Evolutionary conservation across 768 basidiomycete genomes (phyloP).

Genomic region (Boletus barrowsii): DNA sequence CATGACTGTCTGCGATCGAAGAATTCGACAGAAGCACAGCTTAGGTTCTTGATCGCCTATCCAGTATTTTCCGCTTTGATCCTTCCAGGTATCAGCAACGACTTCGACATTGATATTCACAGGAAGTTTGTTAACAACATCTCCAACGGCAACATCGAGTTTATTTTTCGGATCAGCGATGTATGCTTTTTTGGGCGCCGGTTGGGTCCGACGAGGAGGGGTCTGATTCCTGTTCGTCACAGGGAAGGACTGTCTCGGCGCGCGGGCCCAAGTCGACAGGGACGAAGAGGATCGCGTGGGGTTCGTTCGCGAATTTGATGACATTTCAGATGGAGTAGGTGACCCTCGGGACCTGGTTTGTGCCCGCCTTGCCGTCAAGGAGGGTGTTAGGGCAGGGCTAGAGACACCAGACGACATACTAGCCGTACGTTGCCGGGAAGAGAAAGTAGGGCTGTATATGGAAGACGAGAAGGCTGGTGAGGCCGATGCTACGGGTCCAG

Average conservation of each 20-base stretch:
- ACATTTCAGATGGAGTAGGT: slow-evolving; percentile 61
- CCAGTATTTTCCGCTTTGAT: slow-evolving; percentile 94
- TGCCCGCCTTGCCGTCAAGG: slow-evolving; percentile 36
- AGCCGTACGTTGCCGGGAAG: slow-evolving; percentile 79
- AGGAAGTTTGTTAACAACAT: slow-evolving; percentile 85
- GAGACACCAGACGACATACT: slow-evolving; percentile 53
- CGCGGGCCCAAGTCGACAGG: slow-evolving; percentile 64
- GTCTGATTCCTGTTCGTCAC: slow-evolving; percentile 42
- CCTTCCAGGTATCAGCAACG: slow-evolving; percentile 82
- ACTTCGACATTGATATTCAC: slow-evolving; percentile 82
- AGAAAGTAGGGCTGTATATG: slow-evolving; percentile 64
- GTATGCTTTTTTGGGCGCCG: slow-evolving; percentile 61
- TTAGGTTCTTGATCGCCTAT: slow-evolving; percentile 90
- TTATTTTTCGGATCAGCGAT: slow-evolving; percentile 87
- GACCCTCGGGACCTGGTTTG: slow-evolving; percentile 50
- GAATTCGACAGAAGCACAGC: slow-evolving; percentile 87
- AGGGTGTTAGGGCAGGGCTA: slow-evolving; percentile 31
- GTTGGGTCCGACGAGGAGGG: slow-evolving; percentile 41
- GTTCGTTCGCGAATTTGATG: slow-evolving; percentile 47
- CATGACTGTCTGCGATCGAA: slow-evolving; percentile 92
- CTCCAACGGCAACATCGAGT: slow-evolving; percentile 88
- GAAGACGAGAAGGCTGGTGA: slow-evolving; percentile 30
- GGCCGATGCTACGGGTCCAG: slow-evolving; percentile 56
- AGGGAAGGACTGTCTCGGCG: slow-evolving; percentile 61
- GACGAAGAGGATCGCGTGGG: slow-evolving; percentile 43